Base-by-base conservation (phyloP, 805 yeast genomes). In the Candida bentonensis region DNA sequence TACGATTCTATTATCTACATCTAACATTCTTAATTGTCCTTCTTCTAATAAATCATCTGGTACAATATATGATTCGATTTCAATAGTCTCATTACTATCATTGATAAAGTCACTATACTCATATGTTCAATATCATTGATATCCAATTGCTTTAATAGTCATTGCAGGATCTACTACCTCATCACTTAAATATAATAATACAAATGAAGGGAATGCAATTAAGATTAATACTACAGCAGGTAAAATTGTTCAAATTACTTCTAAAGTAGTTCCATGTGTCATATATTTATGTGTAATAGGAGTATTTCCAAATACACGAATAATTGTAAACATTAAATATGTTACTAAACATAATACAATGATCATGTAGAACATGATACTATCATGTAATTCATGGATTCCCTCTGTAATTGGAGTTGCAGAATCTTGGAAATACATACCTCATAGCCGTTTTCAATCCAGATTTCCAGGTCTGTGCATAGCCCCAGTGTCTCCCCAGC, bases 181-280 rank as follows among this genome's bases (percentile, higher is more conserved):
- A 47, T 50, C 53, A 44, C 47, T 40, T 22, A 48, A 23, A 42
- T 48, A 48, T 41, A 48, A 44, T 47, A 48, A 44, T 34, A 46
- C 44, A 39, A 48, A 48, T 42, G 49, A 47, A 33, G 50, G 51
- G 43, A 45, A 47, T 17, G 50, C 51, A 33, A 47, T 44, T 20
- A 48, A 44, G 40, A 49, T 39, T 46, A 50, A 45, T 22, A 50
- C 44, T 36, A 51, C 46, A 20, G 52, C 53, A 15, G 56, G 58
- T 44, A 53, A 53, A 34, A 55, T 49, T 28, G 58, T 54, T 54
- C 58, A 54, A 20, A 55, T 46, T 44, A 55, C 49, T 42, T 54
- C 58, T 44, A 55, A 49, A 40, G 45, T 39, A 48, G 53, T 50
- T 25, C 59, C 59, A 50, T 55, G 59, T 41, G 45, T 45, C 40